Evolutionary conservation across 176 grass and related monocot genomes (phyloP).

Genomic region (Oryza meyeriana): DNA sequence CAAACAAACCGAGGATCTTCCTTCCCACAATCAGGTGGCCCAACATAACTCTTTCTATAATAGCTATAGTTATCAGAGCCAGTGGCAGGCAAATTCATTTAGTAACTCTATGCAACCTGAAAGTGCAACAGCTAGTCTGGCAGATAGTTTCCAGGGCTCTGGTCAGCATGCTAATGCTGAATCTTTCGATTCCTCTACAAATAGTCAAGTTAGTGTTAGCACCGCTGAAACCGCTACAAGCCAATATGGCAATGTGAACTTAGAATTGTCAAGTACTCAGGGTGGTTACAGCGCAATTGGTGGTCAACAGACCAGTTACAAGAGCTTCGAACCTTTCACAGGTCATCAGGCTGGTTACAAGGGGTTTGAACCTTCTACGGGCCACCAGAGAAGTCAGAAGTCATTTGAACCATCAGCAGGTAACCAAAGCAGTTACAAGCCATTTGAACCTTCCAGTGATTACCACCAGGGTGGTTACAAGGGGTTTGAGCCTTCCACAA

Average conservation of each 20-base stretch:
- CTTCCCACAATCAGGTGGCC: slow-evolving; percentile 21
- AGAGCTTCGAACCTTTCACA: slow-evolving; percentile 24
- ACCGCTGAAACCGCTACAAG: slow-evolving; percentile 22
- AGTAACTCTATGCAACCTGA: slow-evolving; percentile 41
- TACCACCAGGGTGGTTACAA: background rate
- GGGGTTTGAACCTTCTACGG: slow-evolving; percentile 30
- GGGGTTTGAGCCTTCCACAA: background rate
- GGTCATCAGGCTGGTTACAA: slow-evolving; percentile 36
- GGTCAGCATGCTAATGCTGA: slow-evolving; percentile 18
- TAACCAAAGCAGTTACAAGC: slow-evolving; percentile 7
- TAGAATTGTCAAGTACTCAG: slow-evolving; percentile 31
- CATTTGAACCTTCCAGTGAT: slow-evolving; percentile 14
- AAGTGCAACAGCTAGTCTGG: slow-evolving; percentile 34
- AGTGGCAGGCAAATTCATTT: slow-evolving; percentile 45
- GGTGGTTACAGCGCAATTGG: slow-evolving; percentile 35
- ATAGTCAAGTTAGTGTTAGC: slow-evolving; percentile 35
- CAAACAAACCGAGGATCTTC: slow-evolving; percentile 8
- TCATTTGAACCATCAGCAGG: slow-evolving; percentile 8
- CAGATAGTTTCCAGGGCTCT: slow-evolving; percentile 45
- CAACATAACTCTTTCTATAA: slow-evolving; percentile 35
- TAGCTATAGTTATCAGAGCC: slow-evolving; percentile 42
- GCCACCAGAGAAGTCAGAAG: slow-evolving; percentile 31
- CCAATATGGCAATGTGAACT: slow-evolving; percentile 26
- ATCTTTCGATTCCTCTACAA: slow-evolving; percentile 12
- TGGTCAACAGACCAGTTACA: slow-evolving; percentile 38